phyloP scores from a whole-genome alignment of 306 rosid genomes.

The Quercus variabilis region DNA sequence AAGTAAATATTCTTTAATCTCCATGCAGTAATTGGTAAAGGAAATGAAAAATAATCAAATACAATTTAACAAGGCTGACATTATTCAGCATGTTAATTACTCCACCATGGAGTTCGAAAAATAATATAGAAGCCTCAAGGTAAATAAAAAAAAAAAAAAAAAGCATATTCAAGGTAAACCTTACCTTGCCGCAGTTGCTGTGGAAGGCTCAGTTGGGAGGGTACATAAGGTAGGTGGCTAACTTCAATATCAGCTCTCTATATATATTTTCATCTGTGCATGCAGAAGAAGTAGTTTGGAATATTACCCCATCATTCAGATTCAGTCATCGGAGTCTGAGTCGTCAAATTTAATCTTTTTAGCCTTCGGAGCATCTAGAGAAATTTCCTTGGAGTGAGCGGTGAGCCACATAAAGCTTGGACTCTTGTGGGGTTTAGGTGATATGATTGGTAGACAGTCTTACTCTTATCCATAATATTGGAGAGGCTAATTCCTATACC shows the following conservation, averaged over 20 bases:
- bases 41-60: neutral
- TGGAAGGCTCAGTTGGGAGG: too few species aligned
- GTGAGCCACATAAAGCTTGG: slow-evolving; percentile 77
- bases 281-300: neutral
- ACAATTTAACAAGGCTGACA: neutral
- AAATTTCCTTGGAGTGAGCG: slow-evolving; percentile 78
- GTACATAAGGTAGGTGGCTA: neutral
- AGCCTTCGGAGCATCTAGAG: slow-evolving; percentile 71
- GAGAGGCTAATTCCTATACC: too few species aligned
- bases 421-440: slow-evolving; percentile 41
- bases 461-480: too few species aligned
- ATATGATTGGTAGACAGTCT: too few species aligned
- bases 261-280: neutral
- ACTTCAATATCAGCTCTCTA: neutral
- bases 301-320: neutral
- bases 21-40: too few species aligned
- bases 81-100: neutral
- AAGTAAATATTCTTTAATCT: too few species aligned
- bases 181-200: too few species aligned
- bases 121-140: neutral
- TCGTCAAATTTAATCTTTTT: slow-evolving; percentile 65
- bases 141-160: neutral
- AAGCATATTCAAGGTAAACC: too few species aligned
- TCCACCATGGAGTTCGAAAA: neutral
- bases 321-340: slow-evolving; percentile 68